Conservation (phyloP, 768 basidiomycete genomes). For the Lentinula aciculospora region DNA sequence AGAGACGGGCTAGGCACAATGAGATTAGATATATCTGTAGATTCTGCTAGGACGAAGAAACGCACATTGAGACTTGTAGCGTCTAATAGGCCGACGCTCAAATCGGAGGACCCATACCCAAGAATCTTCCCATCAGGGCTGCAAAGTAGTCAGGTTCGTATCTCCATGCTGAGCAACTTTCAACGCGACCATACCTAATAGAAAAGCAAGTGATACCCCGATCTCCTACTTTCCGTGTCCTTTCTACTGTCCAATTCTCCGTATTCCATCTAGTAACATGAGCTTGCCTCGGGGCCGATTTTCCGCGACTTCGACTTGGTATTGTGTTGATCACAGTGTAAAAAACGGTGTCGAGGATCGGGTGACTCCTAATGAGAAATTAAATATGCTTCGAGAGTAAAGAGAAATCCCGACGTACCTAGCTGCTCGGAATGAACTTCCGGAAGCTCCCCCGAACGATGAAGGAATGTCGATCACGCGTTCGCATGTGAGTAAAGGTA, state of each 20-base stretch:
- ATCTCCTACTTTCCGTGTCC: slow-evolving; percentile 67
- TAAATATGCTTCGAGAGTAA: too few species aligned
- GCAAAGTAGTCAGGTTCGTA: neutral
- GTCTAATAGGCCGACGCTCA: slow-evolving; percentile 81
- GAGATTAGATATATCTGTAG: neutral
- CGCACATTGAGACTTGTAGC: slow-evolving; percentile 66
- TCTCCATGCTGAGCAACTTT: slow-evolving; percentile 2
- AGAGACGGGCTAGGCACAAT: slow-evolving; percentile 69
- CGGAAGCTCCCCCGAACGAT: slow-evolving; percentile 36
- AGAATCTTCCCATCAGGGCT: slow-evolving; percentile 80
- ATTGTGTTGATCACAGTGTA: slow-evolving; percentile 73
- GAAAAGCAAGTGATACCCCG: slow-evolving; percentile 85
- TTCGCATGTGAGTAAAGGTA: slow-evolving; percentile 31
- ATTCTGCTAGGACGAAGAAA: neutral
- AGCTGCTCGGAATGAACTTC: slow-evolving; percentile 60
- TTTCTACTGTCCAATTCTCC: slow-evolving; percentile 59
- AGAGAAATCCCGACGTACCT: slow-evolving; percentile 27
- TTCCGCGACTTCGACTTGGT: slow-evolving; percentile 52
- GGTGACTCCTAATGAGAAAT: neutral
- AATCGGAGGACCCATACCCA: slow-evolving; percentile 84
- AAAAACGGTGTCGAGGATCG: slow-evolving; percentile 30
- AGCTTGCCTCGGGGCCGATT: slow-evolving; percentile 49
- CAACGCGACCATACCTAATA: slow-evolving; percentile 55
- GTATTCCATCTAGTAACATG: slow-evolving; percentile 74
- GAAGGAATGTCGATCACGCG: slow-evolving; percentile 51